A percentile compares a stretch with the other conserved stretches of the same genome.
phyloP scores from a whole-genome alignment of 306 rosid species.

The Quercus alba region DNA sequence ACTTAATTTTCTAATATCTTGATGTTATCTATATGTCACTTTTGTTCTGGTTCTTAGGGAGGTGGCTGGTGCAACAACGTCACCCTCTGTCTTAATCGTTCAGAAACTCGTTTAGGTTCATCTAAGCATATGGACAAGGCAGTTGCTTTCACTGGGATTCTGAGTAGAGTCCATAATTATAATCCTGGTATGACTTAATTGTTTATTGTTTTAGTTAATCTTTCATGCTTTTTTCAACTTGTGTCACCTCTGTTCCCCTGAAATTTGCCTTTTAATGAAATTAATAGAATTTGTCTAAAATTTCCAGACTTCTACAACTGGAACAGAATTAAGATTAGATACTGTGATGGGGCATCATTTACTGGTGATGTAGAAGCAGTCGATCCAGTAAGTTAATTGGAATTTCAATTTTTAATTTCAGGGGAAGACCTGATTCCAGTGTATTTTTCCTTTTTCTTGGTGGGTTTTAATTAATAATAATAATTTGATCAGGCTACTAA shows the following conservation, averaged over 20 bases:
- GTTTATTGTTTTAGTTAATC: neutral
- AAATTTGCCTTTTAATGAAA: no score
- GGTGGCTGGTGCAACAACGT: constrained; percentile 98
- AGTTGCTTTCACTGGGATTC: constrained; percentile 71
- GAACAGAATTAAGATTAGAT: no score
- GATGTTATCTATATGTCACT: neutral
- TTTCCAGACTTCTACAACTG: no score
- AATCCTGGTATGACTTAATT: constrained; percentile 68
- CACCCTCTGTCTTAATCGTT: constrained; percentile 75
- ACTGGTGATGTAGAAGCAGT: no score
- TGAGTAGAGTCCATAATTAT: constrained; percentile 40
- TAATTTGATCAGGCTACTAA: constrained; percentile 56
- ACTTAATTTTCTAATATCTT: neutral
- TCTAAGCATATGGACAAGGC: constrained; percentile 63
- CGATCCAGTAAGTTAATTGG: no score
- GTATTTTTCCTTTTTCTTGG: neutral
- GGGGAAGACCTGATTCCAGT: neutral
- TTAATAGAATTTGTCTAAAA: no score
- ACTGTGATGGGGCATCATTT: no score
- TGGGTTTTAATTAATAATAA: neutral
- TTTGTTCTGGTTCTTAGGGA: constrained; percentile 51
- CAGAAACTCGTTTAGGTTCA: constrained; percentile 72
- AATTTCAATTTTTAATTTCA: no score
- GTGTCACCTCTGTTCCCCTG: neutral
- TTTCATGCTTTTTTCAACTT: neutral